phyloP scores from a whole-genome alignment of 2,329 filamentous ascomycete genomes.

The Leptographium lundbergii region DNA sequence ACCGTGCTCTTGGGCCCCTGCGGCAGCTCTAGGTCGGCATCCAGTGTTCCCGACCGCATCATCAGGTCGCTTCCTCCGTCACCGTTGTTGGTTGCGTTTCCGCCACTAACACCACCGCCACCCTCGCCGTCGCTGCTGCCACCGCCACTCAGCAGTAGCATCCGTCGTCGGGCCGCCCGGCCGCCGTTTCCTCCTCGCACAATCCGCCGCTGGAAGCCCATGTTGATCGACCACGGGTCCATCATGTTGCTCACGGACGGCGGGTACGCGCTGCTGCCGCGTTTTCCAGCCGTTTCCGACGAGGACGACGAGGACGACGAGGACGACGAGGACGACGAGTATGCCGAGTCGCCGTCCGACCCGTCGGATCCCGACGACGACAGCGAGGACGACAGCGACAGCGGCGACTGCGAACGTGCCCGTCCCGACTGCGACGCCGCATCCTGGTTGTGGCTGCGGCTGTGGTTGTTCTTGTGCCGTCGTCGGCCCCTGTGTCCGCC shows the following conservation, averaged over 20 bases:
- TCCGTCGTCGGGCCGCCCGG: not conserved
- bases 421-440: conserved; percentile 19
- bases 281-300: not conserved
- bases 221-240: conserved; percentile 10
- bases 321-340: conserved; percentile 23
- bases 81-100: conserved; percentile 18
- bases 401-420: not conserved
- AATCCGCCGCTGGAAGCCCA: conserved; percentile 42
- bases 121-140: conserved; percentile 18
- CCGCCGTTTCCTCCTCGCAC: conserved; percentile 33
- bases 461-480: not conserved
- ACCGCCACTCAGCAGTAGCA: not conserved
- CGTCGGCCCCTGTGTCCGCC: not conserved
- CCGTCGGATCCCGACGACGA: conserved; percentile 20
- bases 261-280: not conserved
- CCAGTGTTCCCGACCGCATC: conserved; percentile 7
- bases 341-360: conserved; percentile 28
- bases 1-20: conserved; percentile 53
- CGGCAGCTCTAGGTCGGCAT: conserved; percentile 6
- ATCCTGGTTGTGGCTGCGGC: conserved; percentile 17
- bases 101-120: not conserved
- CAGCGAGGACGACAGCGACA: conserved; percentile 17
- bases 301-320: conserved; percentile 17
- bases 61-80: not conserved
- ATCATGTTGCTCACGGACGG: conserved; percentile 2